phyloP scores from a whole-genome alignment of 371 early-diverging fungal genomes.

The Apophysomyces elegans region DNA sequence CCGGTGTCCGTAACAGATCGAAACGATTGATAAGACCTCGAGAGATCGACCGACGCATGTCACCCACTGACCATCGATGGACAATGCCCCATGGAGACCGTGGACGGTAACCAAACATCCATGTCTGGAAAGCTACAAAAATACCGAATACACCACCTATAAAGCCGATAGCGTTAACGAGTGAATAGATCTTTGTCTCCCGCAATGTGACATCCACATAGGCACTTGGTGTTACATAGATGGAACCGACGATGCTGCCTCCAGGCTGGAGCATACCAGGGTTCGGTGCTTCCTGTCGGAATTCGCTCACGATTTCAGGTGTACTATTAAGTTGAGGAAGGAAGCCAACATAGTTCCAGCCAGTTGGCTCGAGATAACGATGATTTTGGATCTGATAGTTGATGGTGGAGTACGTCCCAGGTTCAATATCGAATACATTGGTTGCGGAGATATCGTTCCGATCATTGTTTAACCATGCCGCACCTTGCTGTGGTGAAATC shows the following conservation, averaged over 20 bases:
- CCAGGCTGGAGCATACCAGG: background rate
- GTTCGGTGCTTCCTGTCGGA: slow-evolving; percentile 14
- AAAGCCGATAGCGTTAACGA: slow-evolving; percentile 32
- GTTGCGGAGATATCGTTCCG: slow-evolving; percentile 28
- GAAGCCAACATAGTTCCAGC: slow-evolving; percentile 38
- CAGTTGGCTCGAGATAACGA: slow-evolving; percentile 20
- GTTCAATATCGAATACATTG: slow-evolving; percentile 27
- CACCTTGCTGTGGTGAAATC: slow-evolving; percentile 13
- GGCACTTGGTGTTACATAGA: slow-evolving; percentile 19
- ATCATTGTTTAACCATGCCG: slow-evolving; percentile 26
- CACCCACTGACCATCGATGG: slow-evolving; percentile 43
- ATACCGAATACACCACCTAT: slow-evolving; percentile 41
- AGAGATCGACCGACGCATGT: slow-evolving; percentile 23
- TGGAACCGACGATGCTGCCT: background rate
- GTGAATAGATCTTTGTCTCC: slow-evolving; percentile 32
- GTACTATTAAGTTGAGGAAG: slow-evolving; percentile 18
- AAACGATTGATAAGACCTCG: slow-evolving; percentile 26
- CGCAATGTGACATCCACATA: slow-evolving; percentile 11
- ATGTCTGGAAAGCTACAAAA: slow-evolving; percentile 33
- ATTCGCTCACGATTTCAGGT: slow-evolving; percentile 19
- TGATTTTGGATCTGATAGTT: slow-evolving; percentile 28
- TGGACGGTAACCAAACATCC: slow-evolving; percentile 44
- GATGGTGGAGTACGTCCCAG: slow-evolving; percentile 15
- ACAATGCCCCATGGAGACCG: slow-evolving; percentile 45
- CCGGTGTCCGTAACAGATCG: slow-evolving; percentile 21